A percentile compares a stretch with the other conserved stretches of the same genome.
Evolutionary conservation across 164 flowering plant genomes (phyloP).

Genomic region (Liriodendron chinense): DNA sequence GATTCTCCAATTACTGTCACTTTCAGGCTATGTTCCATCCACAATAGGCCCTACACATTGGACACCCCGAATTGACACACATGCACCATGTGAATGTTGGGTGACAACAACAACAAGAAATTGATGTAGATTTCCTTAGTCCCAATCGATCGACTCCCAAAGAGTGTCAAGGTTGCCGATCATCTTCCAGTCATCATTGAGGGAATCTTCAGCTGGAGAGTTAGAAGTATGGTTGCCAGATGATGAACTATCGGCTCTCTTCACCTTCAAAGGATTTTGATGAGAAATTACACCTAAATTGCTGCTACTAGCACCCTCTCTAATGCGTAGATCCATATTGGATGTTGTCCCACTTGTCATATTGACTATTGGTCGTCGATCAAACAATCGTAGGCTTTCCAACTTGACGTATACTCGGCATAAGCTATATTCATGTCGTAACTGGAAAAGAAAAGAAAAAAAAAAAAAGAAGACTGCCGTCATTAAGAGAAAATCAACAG

Average conservation of each 20-base stretch:
- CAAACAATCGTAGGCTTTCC: conserved; percentile 56
- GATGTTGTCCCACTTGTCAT: not conserved
- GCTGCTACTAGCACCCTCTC: not conserved
- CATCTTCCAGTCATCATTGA: conserved; percentile 10
- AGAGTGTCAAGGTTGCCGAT: no score
- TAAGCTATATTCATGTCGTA: conserved; percentile 54
- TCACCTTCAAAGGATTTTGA: conserved; percentile 10
- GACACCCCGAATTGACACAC: no score
- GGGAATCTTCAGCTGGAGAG: not conserved
- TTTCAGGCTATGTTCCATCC: no score
- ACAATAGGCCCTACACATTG: no score
- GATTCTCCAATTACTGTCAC: no score
- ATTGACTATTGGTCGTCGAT: conserved; percentile 49
- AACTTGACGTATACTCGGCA: conserved; percentile 63
- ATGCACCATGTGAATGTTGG: no score
- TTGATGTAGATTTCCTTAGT: no score
- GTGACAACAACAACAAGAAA: no score
- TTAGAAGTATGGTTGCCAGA: conserved; percentile 17
- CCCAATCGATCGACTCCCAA: no score
- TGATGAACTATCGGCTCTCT: conserved; percentile 25
- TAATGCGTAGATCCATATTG: not conserved
- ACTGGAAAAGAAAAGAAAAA: conserved; percentile 22
- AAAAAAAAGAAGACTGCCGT: no score
- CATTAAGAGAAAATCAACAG: not conserved
- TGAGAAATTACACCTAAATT: conserved; percentile 5